Evolutionary conservation across 2,329 filamentous ascomycete genomes (phyloP), one percentile per base, ranked within the genome.

Genomic region (Fusarium coffeatum): DNA sequence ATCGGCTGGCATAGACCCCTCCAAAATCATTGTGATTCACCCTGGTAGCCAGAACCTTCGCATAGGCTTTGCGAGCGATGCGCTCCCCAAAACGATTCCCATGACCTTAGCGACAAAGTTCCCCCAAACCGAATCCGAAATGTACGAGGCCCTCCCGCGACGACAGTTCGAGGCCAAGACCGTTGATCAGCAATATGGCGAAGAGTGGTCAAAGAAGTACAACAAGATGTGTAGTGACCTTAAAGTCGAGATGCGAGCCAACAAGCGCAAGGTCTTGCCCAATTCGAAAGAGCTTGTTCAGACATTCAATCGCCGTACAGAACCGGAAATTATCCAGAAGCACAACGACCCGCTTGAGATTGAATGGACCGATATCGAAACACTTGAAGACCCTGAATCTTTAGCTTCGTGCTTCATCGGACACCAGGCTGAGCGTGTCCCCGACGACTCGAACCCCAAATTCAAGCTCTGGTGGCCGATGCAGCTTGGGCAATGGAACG

Each of bases 401-500:
- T 71, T 80, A 10, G 84, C 86, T 3, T 84, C 85, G 0, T 94
- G 90, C 77, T 92, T 98, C 72, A 91, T 93, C 23, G 96, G 96
- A 20, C 88, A 91, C 61, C 88, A 92, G 57, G 96, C 96, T 6
- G 84, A 94, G 65, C 90, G 96, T 22, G 92, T 99, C 50, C 93
- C 96, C 0, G 96, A 99, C 76, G 87, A 93, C 66, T 98, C 96
- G 5, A 88, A 89, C 5, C 96, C 95, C 18, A 91, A 93, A 72
- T 98, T 97, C 82, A 95, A 93, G 78, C 85, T 98, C 1, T 95
- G 92, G 85, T 97, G 95, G 94, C 96, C 96, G 1, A 89, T 98
- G 69, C 91, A 90, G 64, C 85, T 93, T 75, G 96, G 96, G 6
- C 93, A 90, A 84, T 89, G 97, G 78, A 97, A 99, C 73, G 96